Conservation (phyloP, 257 asterid genomes). For the Nicotiana knightiana region DNA sequence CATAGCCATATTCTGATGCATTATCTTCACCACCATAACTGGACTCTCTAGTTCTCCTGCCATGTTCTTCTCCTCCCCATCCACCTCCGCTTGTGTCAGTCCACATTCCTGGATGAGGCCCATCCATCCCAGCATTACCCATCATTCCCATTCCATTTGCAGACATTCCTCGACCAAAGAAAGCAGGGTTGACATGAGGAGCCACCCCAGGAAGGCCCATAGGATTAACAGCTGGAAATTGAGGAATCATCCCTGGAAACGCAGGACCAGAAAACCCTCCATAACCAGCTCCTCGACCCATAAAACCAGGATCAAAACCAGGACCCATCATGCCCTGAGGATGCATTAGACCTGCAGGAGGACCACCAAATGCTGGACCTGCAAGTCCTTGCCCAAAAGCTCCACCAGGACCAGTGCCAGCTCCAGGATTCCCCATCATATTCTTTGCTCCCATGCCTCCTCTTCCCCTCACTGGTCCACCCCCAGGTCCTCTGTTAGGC, state of each 20-base stretch:
- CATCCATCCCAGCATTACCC: constrained; percentile 42
- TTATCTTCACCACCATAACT: constrained; percentile 52
- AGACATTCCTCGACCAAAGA: constrained; percentile 51
- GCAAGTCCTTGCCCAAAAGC: constrained; percentile 27
- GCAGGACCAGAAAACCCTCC: constrained; percentile 52
- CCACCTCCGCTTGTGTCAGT: constrained; percentile 36
- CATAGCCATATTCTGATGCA: constrained; percentile 46
- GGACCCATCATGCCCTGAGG: constrained; percentile 55
- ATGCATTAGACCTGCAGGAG: constrained; percentile 41
- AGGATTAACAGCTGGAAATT: constrained; percentile 36
- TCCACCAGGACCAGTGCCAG: constrained; percentile 37
- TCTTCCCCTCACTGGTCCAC: constrained; percentile 58
- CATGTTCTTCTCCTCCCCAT: constrained; percentile 53
- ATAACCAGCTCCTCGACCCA: constrained; percentile 51
- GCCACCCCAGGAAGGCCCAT: constrained; percentile 53
- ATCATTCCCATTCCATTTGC: constrained; percentile 50
- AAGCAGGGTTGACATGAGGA: constrained; percentile 59
- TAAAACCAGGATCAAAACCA: constrained; percentile 50
- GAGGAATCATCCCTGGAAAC: constrained; percentile 48
- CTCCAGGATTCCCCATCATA: constrained; percentile 39
- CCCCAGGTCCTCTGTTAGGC: constrained; percentile 58
- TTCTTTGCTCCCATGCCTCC: constrained; percentile 39
- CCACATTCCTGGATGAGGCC: constrained; percentile 51
- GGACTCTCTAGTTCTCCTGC: constrained; percentile 46
- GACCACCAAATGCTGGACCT: constrained; percentile 47